Evolutionary conservation across 441 rosid genomes (phyloP).

Genomic region (Theobroma grandiflorum): DNA sequence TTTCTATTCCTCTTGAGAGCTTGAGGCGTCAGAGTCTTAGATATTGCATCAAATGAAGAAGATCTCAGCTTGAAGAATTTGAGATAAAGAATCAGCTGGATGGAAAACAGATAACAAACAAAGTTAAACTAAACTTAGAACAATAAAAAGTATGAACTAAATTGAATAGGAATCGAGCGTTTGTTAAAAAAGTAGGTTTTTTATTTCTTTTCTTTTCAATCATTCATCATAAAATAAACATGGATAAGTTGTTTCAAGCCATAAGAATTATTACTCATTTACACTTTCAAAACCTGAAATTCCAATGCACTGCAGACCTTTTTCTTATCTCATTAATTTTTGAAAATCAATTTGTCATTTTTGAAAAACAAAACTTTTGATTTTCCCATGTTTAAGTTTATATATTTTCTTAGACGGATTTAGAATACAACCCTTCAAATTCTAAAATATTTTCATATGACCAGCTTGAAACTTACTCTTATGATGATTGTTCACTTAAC

Average conservation of each 20-base stretch:
- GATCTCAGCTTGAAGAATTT: background rate
- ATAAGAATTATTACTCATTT: no score
- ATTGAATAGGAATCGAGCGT: no score
- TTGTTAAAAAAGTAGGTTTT: no score
- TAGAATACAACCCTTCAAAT: background rate
- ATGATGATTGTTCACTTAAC: background rate
- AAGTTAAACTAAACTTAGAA: background rate
- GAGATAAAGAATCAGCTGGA: background rate
- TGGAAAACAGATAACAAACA: background rate
- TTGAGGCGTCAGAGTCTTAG: no score
- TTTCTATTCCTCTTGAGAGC: no score
- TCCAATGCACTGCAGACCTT: background rate
- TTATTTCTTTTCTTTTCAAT: no score
- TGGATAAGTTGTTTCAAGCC: background rate
- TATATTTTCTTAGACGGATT: no score
- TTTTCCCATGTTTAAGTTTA: background rate
- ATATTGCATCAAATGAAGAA: background rate
- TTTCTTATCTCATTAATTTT: background rate
- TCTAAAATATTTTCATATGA: background rate
- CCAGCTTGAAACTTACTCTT: background rate
- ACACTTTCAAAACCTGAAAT: background rate
- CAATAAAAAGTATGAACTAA: background rate
- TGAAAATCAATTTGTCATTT: background rate
- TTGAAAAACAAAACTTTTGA: background rate
- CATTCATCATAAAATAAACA: no score